Evolutionary conservation across 2,329 filamentous ascomycete species (phyloP), one percentile per base, ranked within the genome.

Genomic region (Diaporthe citri): DNA sequence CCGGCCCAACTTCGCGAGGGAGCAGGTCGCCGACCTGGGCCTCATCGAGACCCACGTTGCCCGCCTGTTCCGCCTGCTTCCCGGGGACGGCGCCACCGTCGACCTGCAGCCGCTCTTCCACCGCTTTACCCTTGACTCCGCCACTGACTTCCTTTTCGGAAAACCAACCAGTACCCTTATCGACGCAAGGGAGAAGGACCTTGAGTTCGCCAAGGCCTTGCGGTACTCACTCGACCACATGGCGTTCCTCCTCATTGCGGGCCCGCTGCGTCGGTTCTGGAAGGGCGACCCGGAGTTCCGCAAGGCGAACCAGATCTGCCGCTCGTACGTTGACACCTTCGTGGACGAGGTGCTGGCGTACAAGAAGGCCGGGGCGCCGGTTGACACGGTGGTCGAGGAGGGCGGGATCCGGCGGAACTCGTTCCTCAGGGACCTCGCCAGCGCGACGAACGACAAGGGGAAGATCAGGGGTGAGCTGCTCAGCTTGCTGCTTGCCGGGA

Each of bases 11-110:
- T 72, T 66, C 17, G 51, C 41, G 1, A 46, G 20, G 8, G 34
- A 41, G 0, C 71, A 72, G 46, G 71, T 72, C n/a, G 46, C 57
- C 20, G 57, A 72, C 71, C 46, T 72, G 39, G 36, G n/a, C 4
- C n/a, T 31, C 41, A n/a, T 66, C n/a, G 71, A 72, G 57, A 36
- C 22, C 2, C 57, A 51, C n/a, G 36, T 72, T 9, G 15, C 36
- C 25, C 36, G 28, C 36, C 57, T 72, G 2, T 55, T 72, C 57
- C 17, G 28, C 9, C 41, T 62, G n/a, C 31, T 72, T 5, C 71
- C 71, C 10, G 7, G 9, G 13, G 46, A 69, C 25, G 60, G 51
- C 5, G 31, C 36, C 43, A 67, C 51, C 4, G 72, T 73, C n/a
- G 60, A 73, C 46, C 28, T 73, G n/a, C n/a, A 41, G 52, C 46